Base-by-base conservation (phyloP, 495 filamentous ascomycete genomes). In the Margaritispora aquatica region DNA sequence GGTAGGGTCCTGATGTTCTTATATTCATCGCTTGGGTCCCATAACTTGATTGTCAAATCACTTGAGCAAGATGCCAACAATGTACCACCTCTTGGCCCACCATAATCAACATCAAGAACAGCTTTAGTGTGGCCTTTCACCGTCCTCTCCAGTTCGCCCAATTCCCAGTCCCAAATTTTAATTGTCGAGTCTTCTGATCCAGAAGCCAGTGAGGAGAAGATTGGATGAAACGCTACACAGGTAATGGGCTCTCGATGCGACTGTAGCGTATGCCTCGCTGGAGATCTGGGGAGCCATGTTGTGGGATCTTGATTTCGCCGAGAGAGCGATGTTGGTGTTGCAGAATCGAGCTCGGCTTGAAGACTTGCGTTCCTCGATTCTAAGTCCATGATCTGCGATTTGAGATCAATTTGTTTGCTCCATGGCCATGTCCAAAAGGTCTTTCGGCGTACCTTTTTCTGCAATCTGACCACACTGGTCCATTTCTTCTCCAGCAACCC, bases 111-210 rank as follows among this genome's bases (percentile, higher is more conserved):
- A 68, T 94, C 92, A 17, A 94, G 68, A 1, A 97, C 92, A 7
- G 88, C 83, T 67, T 90, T 95, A 1, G 90, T 96, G 69, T 98
- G 94, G 1, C 92, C 92, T 66, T 97, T 97, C 44, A 97, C 79
- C 0, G 94, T 97, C 26, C 87, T 74, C 68, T 97, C 93, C 9
- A 96, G 79, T 69, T 97, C 93, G 21, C 94, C 94, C 19, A 96
- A 75, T 64, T 98, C 94, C 90, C 91, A 97, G 67, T 97, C 94
- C 94, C 94, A 98, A 52, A 98, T 91, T 69, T 98, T 98, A 68
- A 91, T 90, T 10, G 85, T 89, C 48, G 81, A 83, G 65, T 91
- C 88, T 66, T 97, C 94, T 36, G 92, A 96, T 19, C 90, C 94
- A 0, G 92, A 94, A 15, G 94, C 94, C 11, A 98, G 77, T 0